phyloP scores from a whole-genome alignment of 768 basidiomycete genomes.

The Boletus sensibilis region DNA sequence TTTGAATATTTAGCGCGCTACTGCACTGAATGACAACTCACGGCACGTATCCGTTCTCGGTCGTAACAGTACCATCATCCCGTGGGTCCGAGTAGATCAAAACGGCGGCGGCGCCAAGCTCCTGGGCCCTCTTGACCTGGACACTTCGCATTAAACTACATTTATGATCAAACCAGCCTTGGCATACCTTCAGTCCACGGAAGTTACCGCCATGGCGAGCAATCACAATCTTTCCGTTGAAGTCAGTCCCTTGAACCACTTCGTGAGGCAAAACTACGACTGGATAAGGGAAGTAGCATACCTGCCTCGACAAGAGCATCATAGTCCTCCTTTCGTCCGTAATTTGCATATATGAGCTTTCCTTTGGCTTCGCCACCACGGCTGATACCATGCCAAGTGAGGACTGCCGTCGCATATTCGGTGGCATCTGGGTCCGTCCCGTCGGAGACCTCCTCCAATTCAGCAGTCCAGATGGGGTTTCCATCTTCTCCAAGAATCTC shows the following conservation, averaged over 20 bases:
- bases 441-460: conserved; percentile 66
- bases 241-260: conserved; percentile 48
- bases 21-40: conserved; percentile 29
- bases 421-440: conserved; percentile 62
- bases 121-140: conserved; percentile 82
- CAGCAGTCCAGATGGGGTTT: conserved; percentile 53
- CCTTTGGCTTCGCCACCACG: conserved; percentile 65
- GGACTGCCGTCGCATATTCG: conserved; percentile 53
- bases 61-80: conserved; percentile 82
- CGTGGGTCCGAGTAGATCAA: conserved; percentile 86
- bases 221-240: conserved; percentile 78
- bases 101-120: conserved; percentile 79
- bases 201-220: conserved; percentile 75
- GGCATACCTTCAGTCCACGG: conserved; percentile 84
- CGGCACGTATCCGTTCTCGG: conserved; percentile 71
- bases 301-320: conserved; percentile 54
- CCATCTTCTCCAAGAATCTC: conserved; percentile 55
- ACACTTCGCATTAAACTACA: conserved; percentile 25
- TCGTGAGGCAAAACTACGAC: neutral
- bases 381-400: conserved; percentile 70
- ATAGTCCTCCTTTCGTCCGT: conserved; percentile 63
- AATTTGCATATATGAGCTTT: conserved; percentile 54
- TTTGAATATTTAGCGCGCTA: neutral
- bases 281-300: conserved; percentile 14
- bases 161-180: conserved; percentile 2